Conservation (phyloP, 1,284 basidiomycete genomes). For the Irpex lacteus region DNA sequence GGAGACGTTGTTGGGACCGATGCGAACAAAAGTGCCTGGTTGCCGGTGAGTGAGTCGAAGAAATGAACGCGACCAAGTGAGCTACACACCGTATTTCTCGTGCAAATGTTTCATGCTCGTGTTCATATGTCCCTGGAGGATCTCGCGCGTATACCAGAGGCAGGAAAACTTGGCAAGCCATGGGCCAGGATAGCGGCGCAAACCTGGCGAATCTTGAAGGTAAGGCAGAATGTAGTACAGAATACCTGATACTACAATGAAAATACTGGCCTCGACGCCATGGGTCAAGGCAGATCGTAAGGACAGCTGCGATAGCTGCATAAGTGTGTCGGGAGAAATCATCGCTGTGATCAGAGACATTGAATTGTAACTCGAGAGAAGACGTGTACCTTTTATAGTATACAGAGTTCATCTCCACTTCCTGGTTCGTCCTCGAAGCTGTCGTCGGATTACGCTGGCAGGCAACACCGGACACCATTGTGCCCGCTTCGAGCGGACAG, state of each 20-base stretch:
- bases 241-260: not conserved
- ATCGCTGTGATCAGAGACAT: not conserved
- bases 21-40: conserved; percentile 66
- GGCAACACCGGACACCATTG: not conserved
- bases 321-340: not conserved
- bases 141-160: conserved; percentile 51
- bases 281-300: not conserved
- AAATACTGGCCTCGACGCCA: not conserved
- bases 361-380: not conserved
- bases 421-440: not conserved
- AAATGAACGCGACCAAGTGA: not conserved
- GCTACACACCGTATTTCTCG: conserved; percentile 58
- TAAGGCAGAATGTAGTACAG: conserved; percentile 47
- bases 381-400: not conserved
- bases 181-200: conserved; percentile 69
- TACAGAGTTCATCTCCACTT: not conserved
- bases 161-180: conserved; percentile 71
- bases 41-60: not conserved
- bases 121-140: conserved; percentile 42
- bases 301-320: not conserved
- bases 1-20: conserved; percentile 76
- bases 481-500: not conserved
- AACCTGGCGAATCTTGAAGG: conserved; percentile 49
- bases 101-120: conserved; percentile 70
- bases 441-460: not conserved